phyloP scores from a whole-genome alignment of 306 rosid species.

The Castanea sativa region DNA sequence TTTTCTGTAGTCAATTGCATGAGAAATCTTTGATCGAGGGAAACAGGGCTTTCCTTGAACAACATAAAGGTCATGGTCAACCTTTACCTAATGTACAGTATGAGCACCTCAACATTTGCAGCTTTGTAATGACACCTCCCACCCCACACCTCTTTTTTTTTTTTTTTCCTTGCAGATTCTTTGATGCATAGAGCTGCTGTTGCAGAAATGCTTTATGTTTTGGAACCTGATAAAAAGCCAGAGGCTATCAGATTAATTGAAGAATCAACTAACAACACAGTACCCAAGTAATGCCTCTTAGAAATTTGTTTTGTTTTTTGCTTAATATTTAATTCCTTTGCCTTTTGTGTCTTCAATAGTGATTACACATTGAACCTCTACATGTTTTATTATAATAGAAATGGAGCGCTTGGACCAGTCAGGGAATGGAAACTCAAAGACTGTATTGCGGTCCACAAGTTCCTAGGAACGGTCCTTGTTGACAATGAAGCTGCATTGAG shows the following conservation, averaged over 20 bases:
- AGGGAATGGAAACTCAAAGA: slow-evolving; percentile 78
- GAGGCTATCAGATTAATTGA: slow-evolving; percentile 80
- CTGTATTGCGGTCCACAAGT: slow-evolving; percentile 70
- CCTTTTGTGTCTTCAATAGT: background rate
- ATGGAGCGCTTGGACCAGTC: slow-evolving; percentile 71
- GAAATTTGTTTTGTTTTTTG: background rate
- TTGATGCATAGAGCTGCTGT: slow-evolving; percentile 89
- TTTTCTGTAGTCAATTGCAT: slow-evolving; percentile 64
- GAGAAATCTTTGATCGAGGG: slow-evolving; percentile 76
- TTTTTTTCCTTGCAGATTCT: slow-evolving; percentile 58
- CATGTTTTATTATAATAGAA: slow-evolving; percentile 35
- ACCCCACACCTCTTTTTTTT: background rate
- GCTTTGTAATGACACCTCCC: slow-evolving; percentile 12
- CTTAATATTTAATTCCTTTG: slow-evolving; percentile 19
- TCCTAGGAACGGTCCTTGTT: slow-evolving; percentile 57
- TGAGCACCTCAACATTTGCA: background rate
- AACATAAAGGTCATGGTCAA: slow-evolving; percentile 61
- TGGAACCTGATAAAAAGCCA: slow-evolving; percentile 62
- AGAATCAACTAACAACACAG: slow-evolving; percentile 58
- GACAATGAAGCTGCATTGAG: slow-evolving; percentile 70
- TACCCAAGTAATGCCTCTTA: slow-evolving; percentile 47
- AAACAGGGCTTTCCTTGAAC: slow-evolving; percentile 67
- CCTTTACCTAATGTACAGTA: slow-evolving; percentile 8
- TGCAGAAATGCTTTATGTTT: slow-evolving; percentile 67
- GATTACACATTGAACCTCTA: slow-evolving; percentile 9